Base-by-base conservation (phyloP, 139 green algal species). In the Deuterostichococcus epilithicus region DNA sequence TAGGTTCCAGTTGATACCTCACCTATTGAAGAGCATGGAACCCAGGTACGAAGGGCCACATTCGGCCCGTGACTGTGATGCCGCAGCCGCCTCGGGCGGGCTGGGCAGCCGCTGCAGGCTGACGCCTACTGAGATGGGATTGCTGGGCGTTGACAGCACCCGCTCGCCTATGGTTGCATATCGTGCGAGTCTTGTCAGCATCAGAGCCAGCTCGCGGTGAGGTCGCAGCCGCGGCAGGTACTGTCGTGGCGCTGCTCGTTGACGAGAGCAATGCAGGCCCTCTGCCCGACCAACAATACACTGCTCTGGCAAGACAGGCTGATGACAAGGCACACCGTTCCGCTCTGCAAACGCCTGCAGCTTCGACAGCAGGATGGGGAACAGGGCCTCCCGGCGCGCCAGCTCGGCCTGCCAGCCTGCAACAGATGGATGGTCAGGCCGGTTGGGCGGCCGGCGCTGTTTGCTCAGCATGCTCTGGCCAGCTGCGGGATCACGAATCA, bases 91-190 rank as follows among this genome's bases (percentile, higher is more conserved):
- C 32, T 59, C 1, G 58, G 38, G 32, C 30, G 15, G 8, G 26
- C 34, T 20, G 59, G 45, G 25, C 5, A 47, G 65, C 1, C 25
- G 35, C 65, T 67, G 52, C 69, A 98, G 81, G 0, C 90, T 94
- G 20, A 99, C 69, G 1, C 80, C 95, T 33, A 97, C 67, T 0
- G 92, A 97, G 71, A 99, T 98, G 1, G 92, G 90, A 83, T 99
- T 99, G 59, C 77, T 78, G 6, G 93, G 90, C 28, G 92, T 97
- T 26, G 83, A 18, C 59, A 99, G 83, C 73, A 97, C 34, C 8
- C 87, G 80, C 80, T 96, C 89, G 0, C 91, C 35, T 63, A 20
- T n/a, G 10, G 13, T 23, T 52, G 42, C 8, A 13, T 23, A 52
- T 23, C 8, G 42, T 23, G 42, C 13, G 8, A 52, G 8, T 52